Base-by-base conservation (phyloP, 768 basidiomycete species). In the Tylopilus plumbeoviolaceoides region DNA sequence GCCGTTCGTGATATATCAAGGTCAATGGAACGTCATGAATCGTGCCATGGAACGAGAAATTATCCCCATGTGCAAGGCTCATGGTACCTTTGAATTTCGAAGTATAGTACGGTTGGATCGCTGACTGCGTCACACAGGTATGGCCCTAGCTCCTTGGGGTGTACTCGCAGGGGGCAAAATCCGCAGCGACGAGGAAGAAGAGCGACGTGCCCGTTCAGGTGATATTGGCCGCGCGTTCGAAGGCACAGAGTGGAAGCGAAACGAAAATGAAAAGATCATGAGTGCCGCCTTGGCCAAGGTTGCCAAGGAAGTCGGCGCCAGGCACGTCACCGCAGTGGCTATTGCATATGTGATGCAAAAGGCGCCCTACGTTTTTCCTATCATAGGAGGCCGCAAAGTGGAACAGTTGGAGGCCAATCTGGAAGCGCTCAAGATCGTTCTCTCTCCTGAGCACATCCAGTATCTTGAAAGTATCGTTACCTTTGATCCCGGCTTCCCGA, bases 281-380 rank as follows among this genome's bases (percentile, higher is more conserved):
- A 69, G 65, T 41, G 51, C 50, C 6, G 72, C 68, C 2, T 63
- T 76, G 27, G 74, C 73, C 43, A 63, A 71, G 48, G 69, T 78
- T 35, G 74, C 76, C 0, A 59, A 63, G 23, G 67, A 78, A 46
- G 63, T 77, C 9, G 75, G 72, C 1, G 64, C 67, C 0, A 66
- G 72, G 53, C 63, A 61, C 38, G 59, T 75, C 63, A 63, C 59
- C 2, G 49, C 59, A 7, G 75, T 77, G 10, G 77, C 76, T 10
- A 72, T 78, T 51, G 72, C 73, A 15, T 76, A 75, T 42, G 60
- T 78, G 38, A 68, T 78, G 66, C 73, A 74, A 42, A 79, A 78
- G 60, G 63, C 75, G 7, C 71, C 72, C 1, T 75, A 72, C 40
- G 74, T 76, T 8, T 78, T 78, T 57, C 74, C 74, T 0, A 64